Evolutionary conservation across 2,329 filamentous ascomycete genomes (phyloP), one percentile per base, ranked within the genome.

Genomic region (Verticillium nonalfalfae): DNA sequence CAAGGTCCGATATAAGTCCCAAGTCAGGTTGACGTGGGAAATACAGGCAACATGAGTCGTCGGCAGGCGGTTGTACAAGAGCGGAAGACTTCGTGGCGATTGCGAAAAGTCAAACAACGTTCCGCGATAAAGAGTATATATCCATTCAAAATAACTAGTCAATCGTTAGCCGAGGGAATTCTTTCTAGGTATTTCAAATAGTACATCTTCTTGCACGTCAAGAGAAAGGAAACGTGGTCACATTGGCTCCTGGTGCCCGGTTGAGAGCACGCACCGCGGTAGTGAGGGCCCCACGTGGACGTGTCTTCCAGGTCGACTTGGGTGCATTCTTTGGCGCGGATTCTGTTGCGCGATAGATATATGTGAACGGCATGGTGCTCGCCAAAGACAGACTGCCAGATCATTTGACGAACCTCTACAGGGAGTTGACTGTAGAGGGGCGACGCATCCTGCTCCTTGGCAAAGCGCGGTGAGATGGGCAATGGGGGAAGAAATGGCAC

Each of bases 91-190:
- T 58, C 15, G 15, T 55, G 38, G 10, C 39, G 5, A 18, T 59
- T 57, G 38, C 21, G 64, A 62, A 36, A 65, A 65, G 57, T 65
- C 62, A 60, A 65, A 65, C n/a, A 14, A 56, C n/a, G 64, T 65
- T 45, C 61, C 38, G 61, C 45, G 60, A 56, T 65, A 64, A 54
- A 65, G 60, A 58, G 52, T 60, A 34, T 59, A 13, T 58, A 65
- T 58, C 39, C 57, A 65, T 52, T 65, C 62, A 58, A 64, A 65
- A 56, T 65, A 65, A 21, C 64, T 65, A 18, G 39, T 54, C 34
- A 57, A 59, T 39, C 50, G 36, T 64, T 36, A 64, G 59, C 60
- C 59, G 58, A 60, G 38, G 54, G 60, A 56, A 31, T 31, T 31
- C 26, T 4, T 31, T 26, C 33, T 31, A 33, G 56, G 58, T 15